phyloP scores from a whole-genome alignment of 352 stramenopile species.

The Peronospora belbahrii region DNA sequence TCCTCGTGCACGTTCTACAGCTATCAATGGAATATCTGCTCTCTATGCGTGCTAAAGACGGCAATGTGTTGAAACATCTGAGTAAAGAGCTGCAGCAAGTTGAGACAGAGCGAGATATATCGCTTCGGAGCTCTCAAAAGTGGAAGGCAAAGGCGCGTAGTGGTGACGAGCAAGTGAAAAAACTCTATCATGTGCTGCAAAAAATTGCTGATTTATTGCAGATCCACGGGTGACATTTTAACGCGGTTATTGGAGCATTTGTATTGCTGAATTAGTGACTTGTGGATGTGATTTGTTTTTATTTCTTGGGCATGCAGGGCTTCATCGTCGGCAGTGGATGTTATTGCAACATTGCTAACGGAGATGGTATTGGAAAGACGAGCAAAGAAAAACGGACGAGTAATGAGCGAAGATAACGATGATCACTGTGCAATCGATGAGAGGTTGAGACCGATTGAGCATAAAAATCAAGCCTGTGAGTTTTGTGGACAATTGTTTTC shows the following conservation, averaged over 20 bases:
- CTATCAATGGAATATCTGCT: constrained; percentile 73
- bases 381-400: constrained; percentile 12
- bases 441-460: constrained; percentile 6
- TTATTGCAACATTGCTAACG: constrained; percentile 47
- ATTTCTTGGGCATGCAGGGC: constrained; percentile 19
- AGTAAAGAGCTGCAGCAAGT: constrained; percentile 36
- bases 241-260: too few species aligned
- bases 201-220: constrained; percentile 68
- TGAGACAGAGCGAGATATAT: constrained; percentile 36
- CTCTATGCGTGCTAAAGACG: constrained; percentile 50
- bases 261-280: not conserved
- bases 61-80: constrained; percentile 42
- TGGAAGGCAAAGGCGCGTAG: constrained; percentile 46
- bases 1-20: constrained; percentile 61
- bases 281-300: constrained; percentile 2
- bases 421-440: not conserved
- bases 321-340: constrained; percentile 45
- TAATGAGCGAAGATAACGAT: constrained; percentile 1
- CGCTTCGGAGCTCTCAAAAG: constrained; percentile 32
- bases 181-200: constrained; percentile 69
- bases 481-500: constrained; percentile 69
- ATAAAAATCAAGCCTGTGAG: constrained; percentile 46
- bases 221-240: constrained; percentile 42
- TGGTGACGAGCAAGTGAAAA: constrained; percentile 54
- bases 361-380: constrained; percentile 33